Evolutionary conservation across 768 basidiomycete genomes (phyloP).

Genomic region (Mycena kentingensis): DNA sequence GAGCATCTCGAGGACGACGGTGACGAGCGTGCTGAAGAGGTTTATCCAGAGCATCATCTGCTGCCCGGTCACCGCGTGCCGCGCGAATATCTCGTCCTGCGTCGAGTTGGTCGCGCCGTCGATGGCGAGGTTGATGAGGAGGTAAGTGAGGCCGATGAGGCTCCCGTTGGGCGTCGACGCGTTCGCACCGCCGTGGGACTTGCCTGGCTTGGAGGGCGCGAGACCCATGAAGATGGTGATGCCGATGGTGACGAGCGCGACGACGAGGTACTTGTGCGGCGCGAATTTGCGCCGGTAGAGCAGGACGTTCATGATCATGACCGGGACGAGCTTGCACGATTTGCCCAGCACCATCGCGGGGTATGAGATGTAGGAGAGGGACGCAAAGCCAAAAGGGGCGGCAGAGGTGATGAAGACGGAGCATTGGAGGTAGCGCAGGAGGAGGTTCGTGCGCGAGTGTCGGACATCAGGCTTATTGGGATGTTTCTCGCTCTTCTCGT

Average conservation of each 20-base stretch:
- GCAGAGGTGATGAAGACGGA: constrained; percentile 87
- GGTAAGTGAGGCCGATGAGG: constrained; percentile 71
- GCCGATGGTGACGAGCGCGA: constrained; percentile 86
- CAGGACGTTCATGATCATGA: constrained; percentile 96
- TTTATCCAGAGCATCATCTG: constrained; percentile 99
- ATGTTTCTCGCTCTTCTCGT: constrained; percentile 39
- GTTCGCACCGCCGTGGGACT: constrained; percentile 38
- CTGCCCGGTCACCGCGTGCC: constrained; percentile 75
- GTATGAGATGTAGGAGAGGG: constrained; percentile 94
- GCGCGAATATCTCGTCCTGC: constrained; percentile 93
- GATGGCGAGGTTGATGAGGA: constrained; percentile 83
- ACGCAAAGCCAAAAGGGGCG: constrained; percentile 94
- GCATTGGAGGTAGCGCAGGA: constrained; percentile 79
- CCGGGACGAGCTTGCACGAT: constrained; percentile 98
- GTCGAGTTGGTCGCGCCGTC: constrained; percentile 96
- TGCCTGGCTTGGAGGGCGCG: constrained; percentile 47
- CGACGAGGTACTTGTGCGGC: constrained; percentile 93
- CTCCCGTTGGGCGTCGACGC: constrained; percentile 51
- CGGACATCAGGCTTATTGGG: constrained; percentile 35
- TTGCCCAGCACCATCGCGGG: constrained; percentile 99
- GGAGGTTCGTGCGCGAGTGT: constrained; percentile 50
- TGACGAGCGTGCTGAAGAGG: constrained; percentile 76
- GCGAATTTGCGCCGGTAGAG: constrained; percentile 93
- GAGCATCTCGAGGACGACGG: constrained; percentile 66
- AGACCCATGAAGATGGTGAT: constrained; percentile 95